phyloP scores from a whole-genome alignment of 257 asterid species.

The Solanum clarkiae region DNA sequence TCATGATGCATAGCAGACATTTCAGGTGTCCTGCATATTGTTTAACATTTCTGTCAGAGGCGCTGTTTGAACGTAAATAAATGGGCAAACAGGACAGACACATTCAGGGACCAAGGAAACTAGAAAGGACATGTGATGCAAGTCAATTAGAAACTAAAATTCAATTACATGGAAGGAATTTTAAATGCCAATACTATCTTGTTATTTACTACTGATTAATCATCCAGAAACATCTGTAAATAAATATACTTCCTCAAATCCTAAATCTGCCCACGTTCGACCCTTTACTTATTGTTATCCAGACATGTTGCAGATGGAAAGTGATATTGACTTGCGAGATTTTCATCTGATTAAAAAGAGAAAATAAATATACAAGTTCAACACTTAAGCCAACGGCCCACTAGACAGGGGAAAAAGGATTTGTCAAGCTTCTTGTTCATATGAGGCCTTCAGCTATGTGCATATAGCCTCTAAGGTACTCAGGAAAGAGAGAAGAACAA shows the following conservation, averaged over 20 bases:
- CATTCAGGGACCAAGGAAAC: not conserved
- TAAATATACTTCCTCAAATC: not conserved
- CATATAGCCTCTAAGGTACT: not conserved
- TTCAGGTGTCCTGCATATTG: slow-evolving; percentile 65
- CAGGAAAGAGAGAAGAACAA: not conserved
- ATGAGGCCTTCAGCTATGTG: not conserved
- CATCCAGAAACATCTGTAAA: not conserved
- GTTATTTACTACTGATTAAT: not conserved
- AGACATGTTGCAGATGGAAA: not conserved
- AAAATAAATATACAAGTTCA: not conserved
- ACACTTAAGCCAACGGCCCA: not conserved
- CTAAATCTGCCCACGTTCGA: not conserved
- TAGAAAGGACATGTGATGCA: not conserved
- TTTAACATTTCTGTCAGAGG: not conserved
- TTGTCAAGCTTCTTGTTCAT: not conserved
- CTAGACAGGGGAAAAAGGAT: not conserved
- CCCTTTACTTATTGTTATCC: not conserved
- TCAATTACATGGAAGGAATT: not conserved
- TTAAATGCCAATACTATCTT: not conserved
- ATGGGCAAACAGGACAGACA: not conserved
- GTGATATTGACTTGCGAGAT: not conserved
- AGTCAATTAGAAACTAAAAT: not conserved
- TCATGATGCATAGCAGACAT: slow-evolving; percentile 96
- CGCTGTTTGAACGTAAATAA: not conserved
- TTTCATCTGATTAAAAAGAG: not conserved